Base-by-base conservation (phyloP, 306 rosid genomes). In the Castanea sativa region DNA sequence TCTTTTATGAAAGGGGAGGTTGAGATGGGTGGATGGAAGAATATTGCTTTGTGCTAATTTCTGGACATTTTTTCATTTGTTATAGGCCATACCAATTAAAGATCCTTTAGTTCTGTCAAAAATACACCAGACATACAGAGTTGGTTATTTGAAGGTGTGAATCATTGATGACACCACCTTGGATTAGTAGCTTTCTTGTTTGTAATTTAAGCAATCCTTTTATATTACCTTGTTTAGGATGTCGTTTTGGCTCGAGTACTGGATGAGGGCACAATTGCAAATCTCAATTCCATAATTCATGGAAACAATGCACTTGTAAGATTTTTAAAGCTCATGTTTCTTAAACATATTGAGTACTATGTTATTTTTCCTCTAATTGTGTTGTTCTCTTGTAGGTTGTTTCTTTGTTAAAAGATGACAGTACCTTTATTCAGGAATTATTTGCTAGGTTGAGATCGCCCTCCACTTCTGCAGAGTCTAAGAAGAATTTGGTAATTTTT, bases 111-210 rank as follows among this genome's bases (percentile, higher is more conserved):
- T 91, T 55, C 80, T 94, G 81, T 93, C 97, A 43, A 94, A 89
- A 94, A 94, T 94, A 86, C 98, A 94, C 77, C 98, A 94, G 88
- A 92, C 98, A 18, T 94, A 94, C 82, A 89, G 96, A 88, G 83
- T 94, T 92, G 97, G 97, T 60, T 94, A 88, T 87, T 78, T 94
- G 81, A 94, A 94, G 99, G 99, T 92, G 79, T 60, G 87, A n/a
- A 35, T 73, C 25, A 45, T 77, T 71, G 30, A 38, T 69, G 14
- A 76, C 38, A 55, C 16, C 64, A 80, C 20, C 38, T 73, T 58
- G 57, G 9, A 38, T 55, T 81, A 55, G 63, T 15, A 15, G 38
- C 16, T 67, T 70, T 15, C 41, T 65, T 76, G 76, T 80, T 74
- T 60, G 59, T 49, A 57, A 33, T 85, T 32, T 69, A 63, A 79